Conservation (phyloP, 305 asterid species). For the Fraxinus velutina region DNA sequence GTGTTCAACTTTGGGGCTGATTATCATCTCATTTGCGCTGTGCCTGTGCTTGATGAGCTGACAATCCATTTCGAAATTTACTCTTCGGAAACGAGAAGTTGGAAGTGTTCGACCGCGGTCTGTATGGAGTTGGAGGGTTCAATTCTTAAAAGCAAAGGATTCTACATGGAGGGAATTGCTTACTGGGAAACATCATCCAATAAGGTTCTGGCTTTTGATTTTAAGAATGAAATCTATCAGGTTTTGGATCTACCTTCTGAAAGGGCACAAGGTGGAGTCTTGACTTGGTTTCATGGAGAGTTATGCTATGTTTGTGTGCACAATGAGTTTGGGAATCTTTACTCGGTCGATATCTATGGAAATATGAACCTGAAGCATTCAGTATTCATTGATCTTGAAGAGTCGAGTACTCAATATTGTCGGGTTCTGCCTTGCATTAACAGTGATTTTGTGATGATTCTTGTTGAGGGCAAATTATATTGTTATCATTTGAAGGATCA, state of each 20-base stretch:
- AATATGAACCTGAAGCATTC: slow-evolving; percentile 26
- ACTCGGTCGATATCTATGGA: slow-evolving; percentile 28
- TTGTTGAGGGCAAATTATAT: slow-evolving; percentile 14
- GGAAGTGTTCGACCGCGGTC: slow-evolving; percentile 30
- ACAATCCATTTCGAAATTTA: slow-evolving; percentile 37
- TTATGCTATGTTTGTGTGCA: slow-evolving; percentile 33
- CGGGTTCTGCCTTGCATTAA: slow-evolving; percentile 34
- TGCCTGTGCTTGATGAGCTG: slow-evolving; percentile 23
- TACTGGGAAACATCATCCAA: slow-evolving; percentile 37
- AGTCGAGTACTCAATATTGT: not conserved
- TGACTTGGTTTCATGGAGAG: slow-evolving; percentile 41
- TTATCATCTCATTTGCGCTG: slow-evolving; percentile 38
- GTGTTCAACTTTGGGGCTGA: slow-evolving; percentile 29
- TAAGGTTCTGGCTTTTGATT: slow-evolving; percentile 38
- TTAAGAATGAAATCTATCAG: slow-evolving; percentile 23
- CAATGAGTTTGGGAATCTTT: not conserved
- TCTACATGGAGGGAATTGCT: slow-evolving; percentile 44
- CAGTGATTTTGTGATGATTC: slow-evolving; percentile 35
- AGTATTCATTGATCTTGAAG: slow-evolving; percentile 22
- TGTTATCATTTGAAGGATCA: slow-evolving; percentile 25
- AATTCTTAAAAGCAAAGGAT: slow-evolving; percentile 16
- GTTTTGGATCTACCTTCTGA: slow-evolving; percentile 28
- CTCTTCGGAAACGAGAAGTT: slow-evolving; percentile 32
- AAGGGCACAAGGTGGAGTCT: slow-evolving; percentile 23
- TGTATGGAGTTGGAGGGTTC: slow-evolving; percentile 28